Evolutionary conservation across 1,284 basidiomycete species (phyloP), one percentile per base, ranked within the genome.

Genomic region (Cutaneotrichosporon sp.): DNA sequence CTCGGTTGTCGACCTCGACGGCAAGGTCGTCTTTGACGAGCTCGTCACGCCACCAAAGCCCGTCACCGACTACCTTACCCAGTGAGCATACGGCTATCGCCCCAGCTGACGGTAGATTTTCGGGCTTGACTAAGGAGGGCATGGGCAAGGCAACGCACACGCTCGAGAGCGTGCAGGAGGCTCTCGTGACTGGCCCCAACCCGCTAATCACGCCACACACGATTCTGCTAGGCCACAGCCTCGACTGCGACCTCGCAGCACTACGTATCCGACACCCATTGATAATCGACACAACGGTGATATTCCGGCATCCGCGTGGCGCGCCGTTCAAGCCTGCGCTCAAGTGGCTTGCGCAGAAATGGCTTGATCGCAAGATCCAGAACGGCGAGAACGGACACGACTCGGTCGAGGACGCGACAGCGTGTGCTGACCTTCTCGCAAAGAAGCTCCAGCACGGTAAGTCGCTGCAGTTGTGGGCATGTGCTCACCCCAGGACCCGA

Each of bases 331-430:
- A 96, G 75, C 88, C 91, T 0, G 88, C 87, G 0, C 80, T 96
- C 4, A 91, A 90, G 38, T 96, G 89, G 88, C 81, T 97, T 41
- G 87, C 88, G 40, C 86, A 87, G 66, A 90, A 88, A 68, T 94
- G 90, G 88, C 84, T 89, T 50, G 82, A 81, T 7, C 81, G 84
- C 45, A 87, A 89, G 60, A 96, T 97, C 46, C 92, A 97, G 62
- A 52, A 41, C 13, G 52, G 84, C 0, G 83, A 84, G 33, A 83
- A 84, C 1, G 92, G 92, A 0, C 91, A 96, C 70, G 87, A 94
- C 64, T 88, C 90, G 1, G 86, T 89, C 64, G 91, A 96, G 69
- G 92, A 96, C 62, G 91, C 92, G 0, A 78, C 84, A 12, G 87
- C 91, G 0, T 92, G 90, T 64, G 62, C 90, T 14, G 90, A 93